Conservation (phyloP, 2,329 filamentous ascomycete genomes). For the Tolypocladium endophyticum region DNA sequence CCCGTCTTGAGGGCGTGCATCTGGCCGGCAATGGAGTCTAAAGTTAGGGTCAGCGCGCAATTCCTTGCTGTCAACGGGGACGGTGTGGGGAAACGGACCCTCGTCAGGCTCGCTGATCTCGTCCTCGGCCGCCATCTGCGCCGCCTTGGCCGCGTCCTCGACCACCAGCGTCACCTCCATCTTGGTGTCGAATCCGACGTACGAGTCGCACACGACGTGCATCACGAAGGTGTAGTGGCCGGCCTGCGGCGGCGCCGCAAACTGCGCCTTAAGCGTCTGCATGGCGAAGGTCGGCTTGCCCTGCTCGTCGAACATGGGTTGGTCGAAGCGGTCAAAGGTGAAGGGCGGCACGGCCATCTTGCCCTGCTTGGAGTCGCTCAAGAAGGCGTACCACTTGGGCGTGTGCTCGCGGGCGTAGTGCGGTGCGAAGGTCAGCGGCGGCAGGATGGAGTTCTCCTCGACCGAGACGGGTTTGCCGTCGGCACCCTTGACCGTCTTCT, state of each 20-base stretch:
- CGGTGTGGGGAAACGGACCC: conserved; percentile 47
- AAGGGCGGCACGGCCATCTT: conserved; percentile 96
- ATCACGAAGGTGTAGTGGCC: conserved; percentile 93
- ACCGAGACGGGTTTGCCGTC: conserved; percentile 46
- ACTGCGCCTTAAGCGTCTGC: conserved; percentile 94
- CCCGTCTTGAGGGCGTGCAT: conserved; percentile 80
- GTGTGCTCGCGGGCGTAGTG: conserved; percentile 84
- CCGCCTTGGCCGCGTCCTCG: conserved; percentile 79
- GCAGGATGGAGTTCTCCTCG: conserved; percentile 56
- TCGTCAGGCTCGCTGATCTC: conserved; percentile 98
- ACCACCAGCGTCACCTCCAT: conserved; percentile 83
- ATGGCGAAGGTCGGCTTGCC: conserved; percentile 88
- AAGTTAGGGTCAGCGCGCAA: conserved; percentile 10
- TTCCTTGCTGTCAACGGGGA: neutral
- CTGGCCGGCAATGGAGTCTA: conserved; percentile 82
- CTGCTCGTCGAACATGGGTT: conserved; percentile 68
- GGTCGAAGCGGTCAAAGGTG: conserved; percentile 87
- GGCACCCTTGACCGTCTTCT: conserved; percentile 52
- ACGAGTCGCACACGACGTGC: conserved; percentile 89
- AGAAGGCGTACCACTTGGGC: conserved; percentile 88
- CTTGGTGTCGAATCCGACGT: conserved; percentile 87
- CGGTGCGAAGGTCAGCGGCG: conserved; percentile 81
- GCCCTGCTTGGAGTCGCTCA: conserved; percentile 86
- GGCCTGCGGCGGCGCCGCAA: conserved; percentile 83
- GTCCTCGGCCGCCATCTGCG: conserved; percentile 71